A percentile compares a stretch with the other conserved stretches of the same genome.
Evolutionary conservation across 2,329 filamentous ascomycete genomes (phyloP).

Genomic region (Fusarium nematophilum): DNA sequence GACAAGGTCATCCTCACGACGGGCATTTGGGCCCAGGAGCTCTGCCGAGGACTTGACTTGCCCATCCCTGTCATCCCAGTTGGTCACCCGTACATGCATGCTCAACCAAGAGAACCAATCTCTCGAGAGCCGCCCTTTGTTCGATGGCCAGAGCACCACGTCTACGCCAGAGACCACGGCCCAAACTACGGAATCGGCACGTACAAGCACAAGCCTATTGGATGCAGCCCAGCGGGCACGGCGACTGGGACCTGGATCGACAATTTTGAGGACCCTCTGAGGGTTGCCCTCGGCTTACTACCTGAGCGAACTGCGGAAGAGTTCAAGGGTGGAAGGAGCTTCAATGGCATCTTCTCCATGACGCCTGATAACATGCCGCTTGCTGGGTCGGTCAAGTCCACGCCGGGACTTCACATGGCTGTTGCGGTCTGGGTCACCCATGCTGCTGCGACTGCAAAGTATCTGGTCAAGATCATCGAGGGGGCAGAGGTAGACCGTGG

Average conservation of each 20-base stretch:
- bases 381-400: constrained; percentile 15
- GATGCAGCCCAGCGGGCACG: constrained; percentile 8
- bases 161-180: constrained; percentile 40
- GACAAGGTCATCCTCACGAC: constrained; percentile 40
- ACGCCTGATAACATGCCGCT: constrained; percentile 43
- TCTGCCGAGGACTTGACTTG: constrained; percentile 20
- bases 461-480: constrained; percentile 25
- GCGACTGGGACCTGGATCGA: constrained; percentile 34
- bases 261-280: constrained; percentile 29
- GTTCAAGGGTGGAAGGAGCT: constrained; percentile 17
- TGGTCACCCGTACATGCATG: constrained; percentile 39
- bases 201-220: constrained; percentile 35
- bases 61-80: constrained; percentile 39
- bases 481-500: constrained; percentile 15
- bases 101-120: not conserved
- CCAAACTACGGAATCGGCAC: constrained; percentile 35
- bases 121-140: constrained; percentile 21
- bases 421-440: constrained; percentile 41
- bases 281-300: constrained; percentile 15
- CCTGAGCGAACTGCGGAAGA: constrained; percentile 14
- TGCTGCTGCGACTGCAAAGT: constrained; percentile 32
- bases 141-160: constrained; percentile 39
- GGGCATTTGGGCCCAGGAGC: constrained; percentile 39
- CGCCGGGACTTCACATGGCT: constrained; percentile 23
- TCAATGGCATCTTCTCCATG: constrained; percentile 44